These are phyloP conservation scores for Coemansia reversa DNA, from an alignment of 192 early-diverging fungal genomes.

Conservation along the genomic window DNA sequence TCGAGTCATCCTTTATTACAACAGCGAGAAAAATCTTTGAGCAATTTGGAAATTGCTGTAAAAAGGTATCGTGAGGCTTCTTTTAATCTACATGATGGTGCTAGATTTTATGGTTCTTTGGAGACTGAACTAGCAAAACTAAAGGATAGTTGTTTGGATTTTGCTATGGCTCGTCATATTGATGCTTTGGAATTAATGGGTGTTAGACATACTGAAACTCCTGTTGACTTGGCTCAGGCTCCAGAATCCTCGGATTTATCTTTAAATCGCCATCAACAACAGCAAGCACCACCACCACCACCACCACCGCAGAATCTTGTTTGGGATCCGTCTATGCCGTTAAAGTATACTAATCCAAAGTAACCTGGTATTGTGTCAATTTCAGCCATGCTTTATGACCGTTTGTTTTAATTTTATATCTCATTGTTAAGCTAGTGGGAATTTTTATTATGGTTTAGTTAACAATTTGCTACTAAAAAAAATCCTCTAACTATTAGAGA, in stretches of 20 bases:
- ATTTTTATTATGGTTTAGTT: too few species aligned
- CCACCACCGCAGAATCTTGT: conserved; percentile 19
- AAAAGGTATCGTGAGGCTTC: conserved; percentile 72
- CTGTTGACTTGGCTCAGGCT: conserved; percentile 23
- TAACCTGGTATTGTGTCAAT: not conserved
- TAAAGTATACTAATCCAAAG: conserved; percentile 36
- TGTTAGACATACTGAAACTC: conserved; percentile 22
- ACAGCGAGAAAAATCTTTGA: conserved; percentile 72
- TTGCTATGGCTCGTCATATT: conserved; percentile 64
- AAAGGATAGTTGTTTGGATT: conserved; percentile 65
- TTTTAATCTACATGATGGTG: conserved; percentile 74
- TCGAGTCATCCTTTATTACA: conserved; percentile 59
- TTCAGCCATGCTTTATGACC: too few species aligned
- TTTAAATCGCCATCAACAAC: conserved; percentile 9
- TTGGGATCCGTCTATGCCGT: conserved; percentile 49
- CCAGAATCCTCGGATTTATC: conserved; percentile 1
- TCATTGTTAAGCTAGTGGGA: not conserved
- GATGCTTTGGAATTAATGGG: conserved; percentile 62
- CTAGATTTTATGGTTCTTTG: conserved; percentile 69
- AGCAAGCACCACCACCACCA: not conserved
- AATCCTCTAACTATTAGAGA: too few species aligned
- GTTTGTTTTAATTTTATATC: conserved; percentile 2
- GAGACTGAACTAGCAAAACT: conserved; percentile 64
- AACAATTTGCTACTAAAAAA: too few species aligned
- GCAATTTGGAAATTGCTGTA: conserved; percentile 74